Evolutionary conservation across 73 alveolate species (phyloP).

Genomic region (Paramecium tetraurelia): DNA sequence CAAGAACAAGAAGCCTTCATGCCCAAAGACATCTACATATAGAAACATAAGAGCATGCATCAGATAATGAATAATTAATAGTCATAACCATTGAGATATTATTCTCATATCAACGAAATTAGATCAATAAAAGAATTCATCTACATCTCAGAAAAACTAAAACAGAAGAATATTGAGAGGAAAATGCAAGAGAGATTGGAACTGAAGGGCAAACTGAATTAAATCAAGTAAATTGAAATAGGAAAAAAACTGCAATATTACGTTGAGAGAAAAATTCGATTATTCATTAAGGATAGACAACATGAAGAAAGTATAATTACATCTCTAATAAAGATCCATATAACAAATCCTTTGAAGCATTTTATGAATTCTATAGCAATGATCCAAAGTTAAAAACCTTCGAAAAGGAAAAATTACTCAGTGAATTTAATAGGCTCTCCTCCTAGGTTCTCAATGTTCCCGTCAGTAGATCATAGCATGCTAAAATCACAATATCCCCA

Average conservation of each 20-base stretch:
- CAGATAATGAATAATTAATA: not conserved
- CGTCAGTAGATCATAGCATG: not conserved
- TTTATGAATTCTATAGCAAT: not conserved
- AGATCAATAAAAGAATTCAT: slow-evolving; percentile 21
- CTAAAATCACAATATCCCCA: not conserved
- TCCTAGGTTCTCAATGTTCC: not conserved
- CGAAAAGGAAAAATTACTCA: not conserved
- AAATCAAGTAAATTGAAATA: slow-evolving; percentile 22
- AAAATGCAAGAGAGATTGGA: slow-evolving; percentile 30
- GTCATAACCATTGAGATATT: not conserved
- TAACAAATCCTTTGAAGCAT: slow-evolving; percentile 13
- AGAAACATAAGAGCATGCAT: not conserved
- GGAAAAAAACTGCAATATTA: not conserved
- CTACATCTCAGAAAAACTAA: slow-evolving; percentile 8
- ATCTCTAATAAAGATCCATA: not conserved
- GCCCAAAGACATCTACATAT: not conserved
- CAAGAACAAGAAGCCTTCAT: slow-evolving; percentile 18
- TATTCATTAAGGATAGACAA: not conserved
- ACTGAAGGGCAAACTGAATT: slow-evolving; percentile 17
- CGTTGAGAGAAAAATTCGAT: not conserved
- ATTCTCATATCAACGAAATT: slow-evolving; percentile 40
- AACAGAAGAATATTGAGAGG: slow-evolving; percentile 27
- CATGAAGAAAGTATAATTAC: slow-evolving; percentile 6
- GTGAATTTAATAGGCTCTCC: not conserved
- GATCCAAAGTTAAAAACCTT: not conserved